Conservation (phyloP, 1,284 basidiomycete genomes). For the Cryptococcus sp. region DNA sequence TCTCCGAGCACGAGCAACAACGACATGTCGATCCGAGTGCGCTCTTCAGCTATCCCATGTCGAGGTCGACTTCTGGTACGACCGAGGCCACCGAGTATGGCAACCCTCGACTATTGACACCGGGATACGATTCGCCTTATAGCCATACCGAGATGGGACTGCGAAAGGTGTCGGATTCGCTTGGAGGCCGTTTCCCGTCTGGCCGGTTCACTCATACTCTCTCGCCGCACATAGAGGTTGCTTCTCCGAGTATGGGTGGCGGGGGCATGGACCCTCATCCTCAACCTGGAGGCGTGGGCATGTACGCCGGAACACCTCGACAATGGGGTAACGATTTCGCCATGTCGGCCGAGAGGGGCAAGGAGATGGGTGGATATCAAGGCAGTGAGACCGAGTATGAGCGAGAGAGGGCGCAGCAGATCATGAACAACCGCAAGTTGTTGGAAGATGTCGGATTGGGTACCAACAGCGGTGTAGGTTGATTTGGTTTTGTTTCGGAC, state of each 20-base stretch:
- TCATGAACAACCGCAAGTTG: conserved; percentile 34
- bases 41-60: conserved; percentile 33
- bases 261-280: conserved; percentile 16
- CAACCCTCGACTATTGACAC: conserved; percentile 25
- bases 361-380: conserved; percentile 11
- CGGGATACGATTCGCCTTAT: conserved; percentile 17
- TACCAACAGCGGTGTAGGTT: conserved; percentile 15
- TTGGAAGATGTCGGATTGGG: conserved; percentile 35
- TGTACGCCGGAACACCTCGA: conserved; percentile 13
- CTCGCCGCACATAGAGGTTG: conserved; percentile 1
- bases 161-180: conserved; percentile 32
- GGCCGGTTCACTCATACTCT: conserved; percentile 1
- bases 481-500: not conserved
- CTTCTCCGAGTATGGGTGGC: not conserved
- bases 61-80: conserved; percentile 32
- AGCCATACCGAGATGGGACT: conserved; percentile 21
- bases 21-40: conserved; percentile 24
- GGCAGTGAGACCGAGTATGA: conserved; percentile 33
- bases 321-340: conserved; percentile 15
- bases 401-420: conserved; percentile 31
- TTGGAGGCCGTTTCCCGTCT: conserved; percentile 9
- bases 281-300: conserved; percentile 19
- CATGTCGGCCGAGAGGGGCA: conserved; percentile 19
- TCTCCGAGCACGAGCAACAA: conserved; percentile 15
- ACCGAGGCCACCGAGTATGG: conserved; percentile 17